These are phyloP conservation scores for Entomortierella beljakovae DNA, from an alignment of 192 early-diverging fungal species.

Conservation along the genomic window DNA sequence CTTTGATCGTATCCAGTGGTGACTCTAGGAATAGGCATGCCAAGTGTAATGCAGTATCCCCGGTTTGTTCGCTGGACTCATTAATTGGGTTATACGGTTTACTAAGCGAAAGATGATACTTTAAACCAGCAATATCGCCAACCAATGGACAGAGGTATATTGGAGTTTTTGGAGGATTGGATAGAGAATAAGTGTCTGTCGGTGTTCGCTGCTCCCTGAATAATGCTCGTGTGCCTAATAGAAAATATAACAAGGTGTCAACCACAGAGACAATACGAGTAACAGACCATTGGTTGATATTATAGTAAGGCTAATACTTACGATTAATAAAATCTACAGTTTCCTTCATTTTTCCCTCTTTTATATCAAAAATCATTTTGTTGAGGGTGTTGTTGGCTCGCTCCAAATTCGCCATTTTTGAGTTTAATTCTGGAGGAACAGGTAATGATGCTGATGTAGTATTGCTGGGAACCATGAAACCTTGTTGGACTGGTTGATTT, in stretches of 20 bases:
- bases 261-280: no score
- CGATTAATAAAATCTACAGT: slow-evolving; percentile 42
- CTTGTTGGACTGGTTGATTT: slow-evolving; percentile 13
- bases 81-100: slow-evolving; percentile 45
- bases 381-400: slow-evolving; percentile 38
- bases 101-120: slow-evolving; percentile 26
- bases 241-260: not conserved
- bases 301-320: slow-evolving; percentile 14
- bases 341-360: slow-evolving; percentile 37
- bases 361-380: slow-evolving; percentile 49
- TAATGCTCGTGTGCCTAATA: slow-evolving; percentile 24
- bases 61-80: slow-evolving; percentile 42
- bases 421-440: slow-evolving; percentile 31
- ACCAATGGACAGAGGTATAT: slow-evolving; percentile 47
- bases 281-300: no score
- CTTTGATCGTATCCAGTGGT: slow-evolving; percentile 49
- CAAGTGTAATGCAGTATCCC: slow-evolving; percentile 37
- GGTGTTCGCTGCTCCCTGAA: slow-evolving; percentile 23
- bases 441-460: slow-evolving; percentile 32
- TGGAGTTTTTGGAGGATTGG: slow-evolving; percentile 33
- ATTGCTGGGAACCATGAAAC: slow-evolving; percentile 41
- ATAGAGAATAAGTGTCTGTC: slow-evolving; percentile 13
- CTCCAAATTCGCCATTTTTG: slow-evolving; percentile 44
- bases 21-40: slow-evolving; percentile 47
- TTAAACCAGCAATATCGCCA: slow-evolving; percentile 32